Evolutionary conservation across 2,329 filamentous ascomycete species (phyloP).

Genomic region (Alternaria triticimaculans): DNA sequence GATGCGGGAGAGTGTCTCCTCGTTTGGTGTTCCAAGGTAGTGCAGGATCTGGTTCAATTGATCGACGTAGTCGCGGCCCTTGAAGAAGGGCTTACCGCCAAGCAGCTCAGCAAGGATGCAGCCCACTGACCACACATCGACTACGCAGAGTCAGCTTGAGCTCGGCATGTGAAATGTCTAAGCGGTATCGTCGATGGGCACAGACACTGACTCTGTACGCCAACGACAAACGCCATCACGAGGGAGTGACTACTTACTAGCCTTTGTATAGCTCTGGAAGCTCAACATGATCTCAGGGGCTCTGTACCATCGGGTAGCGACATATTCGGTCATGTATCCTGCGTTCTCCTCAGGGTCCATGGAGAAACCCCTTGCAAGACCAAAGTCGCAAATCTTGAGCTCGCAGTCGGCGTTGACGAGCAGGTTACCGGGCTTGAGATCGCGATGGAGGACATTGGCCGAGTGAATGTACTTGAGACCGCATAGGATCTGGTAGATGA

Average conservation of each 20-base stretch:
- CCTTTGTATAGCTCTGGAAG: slow-evolving; percentile 99
- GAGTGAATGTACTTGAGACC: slow-evolving; percentile 99
- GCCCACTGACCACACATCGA: slow-evolving; percentile 98
- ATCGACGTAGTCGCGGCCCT: slow-evolving; percentile 98
- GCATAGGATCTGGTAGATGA: slow-evolving; percentile 99
- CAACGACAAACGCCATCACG: neutral
- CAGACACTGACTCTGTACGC: too few relatives aligned
- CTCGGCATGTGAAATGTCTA: slow-evolving; percentile 8
- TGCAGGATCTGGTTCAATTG: slow-evolving; percentile 99
- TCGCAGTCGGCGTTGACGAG: slow-evolving; percentile 99
- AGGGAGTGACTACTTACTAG: slow-evolving; percentile 61
- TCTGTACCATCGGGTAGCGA: slow-evolving; percentile 97
- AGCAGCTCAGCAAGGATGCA: slow-evolving; percentile 97
- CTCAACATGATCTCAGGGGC: slow-evolving; percentile 99
- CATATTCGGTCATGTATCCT: slow-evolving; percentile 99
- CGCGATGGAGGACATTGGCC: slow-evolving; percentile 94
- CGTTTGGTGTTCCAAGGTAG: slow-evolving; percentile 94
- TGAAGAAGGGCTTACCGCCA: slow-evolving; percentile 97
- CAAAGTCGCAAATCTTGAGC: slow-evolving; percentile 99
- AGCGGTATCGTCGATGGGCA: neutral
- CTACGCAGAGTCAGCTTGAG: slow-evolving; percentile 56
- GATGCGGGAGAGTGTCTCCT: slow-evolving; percentile 91
- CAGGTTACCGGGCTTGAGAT: slow-evolving; percentile 95
- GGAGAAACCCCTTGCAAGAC: slow-evolving; percentile 93
- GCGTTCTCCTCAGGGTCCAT: slow-evolving; percentile 98